These are phyloP conservation scores for Elsinoe arachidis DNA, from an alignment of 2,329 filamentous ascomycete genomes.

Conservation along the genomic window DNA sequence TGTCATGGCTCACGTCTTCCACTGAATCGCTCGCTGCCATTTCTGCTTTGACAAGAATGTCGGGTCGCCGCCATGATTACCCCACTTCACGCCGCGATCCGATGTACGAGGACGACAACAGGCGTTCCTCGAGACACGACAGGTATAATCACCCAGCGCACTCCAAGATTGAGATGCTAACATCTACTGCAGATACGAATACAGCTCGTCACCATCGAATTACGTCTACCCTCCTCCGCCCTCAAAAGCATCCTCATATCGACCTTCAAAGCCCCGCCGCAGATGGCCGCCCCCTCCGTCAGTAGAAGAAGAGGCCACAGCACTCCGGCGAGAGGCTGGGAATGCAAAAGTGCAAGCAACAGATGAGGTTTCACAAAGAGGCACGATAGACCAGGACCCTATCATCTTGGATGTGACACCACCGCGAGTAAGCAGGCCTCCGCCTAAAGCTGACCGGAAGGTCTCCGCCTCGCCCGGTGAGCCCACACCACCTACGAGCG, in stretches of 20 bases:
- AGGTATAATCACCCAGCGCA: background rate
- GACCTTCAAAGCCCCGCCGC: background rate
- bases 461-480: conserved; percentile 33
- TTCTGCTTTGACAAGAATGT: conserved; percentile 6
- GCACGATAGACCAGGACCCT: conserved; percentile 59
- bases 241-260: background rate
- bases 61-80: conserved; percentile 11
- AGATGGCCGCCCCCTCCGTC: conserved; percentile 52
- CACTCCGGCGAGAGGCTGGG: conserved; percentile 54
- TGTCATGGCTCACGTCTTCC: background rate
- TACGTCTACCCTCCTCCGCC: background rate
- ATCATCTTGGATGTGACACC: conserved; percentile 52
- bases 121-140: background rate
- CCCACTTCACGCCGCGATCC: conserved; percentile 7
- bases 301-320: conserved; percentile 60
- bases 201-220: background rate
- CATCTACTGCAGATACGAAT: background rate
- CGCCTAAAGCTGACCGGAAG: conserved; percentile 49
- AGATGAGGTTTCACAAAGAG: conserved; percentile 53
- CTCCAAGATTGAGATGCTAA: background rate
- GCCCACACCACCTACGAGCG: conserved; percentile 30
- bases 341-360: conserved; percentile 27
- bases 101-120: background rate
- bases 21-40: background rate
- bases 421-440: conserved; percentile 24